Base-by-base conservation (phyloP, 306 rosid species). In the Gastrolobium villosum region DNA sequence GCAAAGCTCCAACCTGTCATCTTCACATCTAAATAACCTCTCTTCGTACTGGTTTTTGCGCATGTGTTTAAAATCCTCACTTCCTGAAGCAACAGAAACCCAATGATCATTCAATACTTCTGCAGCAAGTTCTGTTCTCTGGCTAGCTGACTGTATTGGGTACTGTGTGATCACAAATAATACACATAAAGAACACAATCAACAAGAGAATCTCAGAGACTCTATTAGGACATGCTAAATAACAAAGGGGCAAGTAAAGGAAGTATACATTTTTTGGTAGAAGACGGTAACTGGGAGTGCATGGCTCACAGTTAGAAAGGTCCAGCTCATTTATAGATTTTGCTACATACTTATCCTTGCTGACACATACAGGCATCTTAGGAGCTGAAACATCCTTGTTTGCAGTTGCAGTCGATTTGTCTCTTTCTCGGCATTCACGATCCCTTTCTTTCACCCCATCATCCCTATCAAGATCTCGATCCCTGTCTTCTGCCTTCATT, bases 1-100 rank as follows among this genome's bases (percentile, higher is more conserved):
- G 65, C 65, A 49, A 64, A 60, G 75, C 74, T 81, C 79, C 60
- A 50, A 96, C 99, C 99, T 96, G 88, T 96, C 99, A 76, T 96
- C 99, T 90, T 96, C 99, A 60, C 99, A 96, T 84, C 97, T 92
- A 79, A 96, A 96, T 85, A 96, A 84, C 75, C 98, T 93, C 86
- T 96, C 99, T 84, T 96, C 99, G 68, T 93, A 96, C 86, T 96
- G 99, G 75, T 96, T 96, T 91, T 96, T 96, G 81, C 99, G 98
- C 99, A 96, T 96, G 81, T 96, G 99, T 83, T 93, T 96, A 72
- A 96, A 96, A 78, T 96, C 99, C 86, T 96, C 99, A 52, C 99
- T 96, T 69, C 99, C 99, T 65, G 98, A 93, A 46, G 99, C 93
- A 75, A 96, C 99, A 59, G 99, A 96, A 30, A 96, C 99, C 98